These are phyloP conservation scores for Filosporella fistucella DNA, from an alignment of 495 filamentous ascomycete species.

Conservation along the genomic window DNA sequence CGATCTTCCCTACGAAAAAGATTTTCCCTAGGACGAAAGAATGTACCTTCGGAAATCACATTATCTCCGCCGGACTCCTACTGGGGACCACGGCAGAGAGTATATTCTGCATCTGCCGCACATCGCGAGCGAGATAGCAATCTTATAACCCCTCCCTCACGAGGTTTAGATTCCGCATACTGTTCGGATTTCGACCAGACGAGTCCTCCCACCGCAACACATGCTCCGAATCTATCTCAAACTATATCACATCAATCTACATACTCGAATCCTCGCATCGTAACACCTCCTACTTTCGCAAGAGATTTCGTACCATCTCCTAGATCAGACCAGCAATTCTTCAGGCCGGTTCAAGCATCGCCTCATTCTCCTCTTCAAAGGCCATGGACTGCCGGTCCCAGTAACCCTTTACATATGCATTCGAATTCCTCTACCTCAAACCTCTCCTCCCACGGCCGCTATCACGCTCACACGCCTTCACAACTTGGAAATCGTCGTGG, in stretches of 20 bases:
- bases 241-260: slow-evolving; percentile 1
- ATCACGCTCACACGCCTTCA: slow-evolving; percentile 38
- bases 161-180: slow-evolving; percentile 46
- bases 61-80: slow-evolving; percentile 18
- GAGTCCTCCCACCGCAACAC: slow-evolving; percentile 2
- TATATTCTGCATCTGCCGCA: slow-evolving; percentile 15
- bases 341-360: slow-evolving; percentile 47
- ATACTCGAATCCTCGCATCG: background rate
- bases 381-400: slow-evolving; percentile 42
- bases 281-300: slow-evolving; percentile 14
- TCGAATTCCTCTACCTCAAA: slow-evolving; percentile 22
- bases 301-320: slow-evolving; percentile 40
- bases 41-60: slow-evolving; percentile 11
- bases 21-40: slow-evolving; percentile 37
- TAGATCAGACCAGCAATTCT: slow-evolving; percentile 46
- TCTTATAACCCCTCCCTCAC: slow-evolving; percentile 25
- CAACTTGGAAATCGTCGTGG: slow-evolving; percentile 29
- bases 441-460: slow-evolving; percentile 19
- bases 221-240: background rate
- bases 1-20: slow-evolving; percentile 43
- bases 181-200: slow-evolving; percentile 44
- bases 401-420: slow-evolving; percentile 19
- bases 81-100: slow-evolving; percentile 25
- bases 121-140: slow-evolving; percentile 4
- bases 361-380: slow-evolving; percentile 52